Base-by-base conservation (phyloP, 176 grass and related monocot species). In the Carex pumila region DNA sequence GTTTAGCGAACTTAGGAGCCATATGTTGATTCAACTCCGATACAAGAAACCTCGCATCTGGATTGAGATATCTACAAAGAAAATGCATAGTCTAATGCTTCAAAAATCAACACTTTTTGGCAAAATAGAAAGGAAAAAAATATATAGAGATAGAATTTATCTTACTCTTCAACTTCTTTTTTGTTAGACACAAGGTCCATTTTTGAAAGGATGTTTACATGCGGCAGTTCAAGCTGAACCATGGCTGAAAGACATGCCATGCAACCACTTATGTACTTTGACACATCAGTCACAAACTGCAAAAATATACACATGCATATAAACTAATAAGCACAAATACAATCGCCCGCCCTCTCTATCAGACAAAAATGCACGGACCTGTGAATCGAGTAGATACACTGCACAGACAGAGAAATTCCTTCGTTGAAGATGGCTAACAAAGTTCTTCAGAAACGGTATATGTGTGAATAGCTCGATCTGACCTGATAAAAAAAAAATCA, bases 401-500 rank as follows among this genome's bases (percentile, higher is more conserved):
- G 83, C 93, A 41, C 96, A 95, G 31, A 99, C 84, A 75, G 91
- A 94, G 85, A 99, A 99, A 81, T 92, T 90, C 76, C 93, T 93
- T 5, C 91, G 78, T 87, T 99, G 92, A 65, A 99, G 91, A 89
- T 95, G 79, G 30, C 89, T 91, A 1, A 95, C 88, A 88, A 99
- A 99, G 81, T 99, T 95, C 31, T 86, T 90, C 70, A 99, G 79
- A 92, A 95, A 92, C 37, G 93, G 89, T 11, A 95, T 91, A 91
- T 99, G 96, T 52, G 91, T 90, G 85, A 99, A 99, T 9, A 99
- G 96, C 89, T 99, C 96, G 43, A 99, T 99, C 77, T 99, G 93
- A 87, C 96, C 96, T 99, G 89, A 19, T 72, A 81, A 93, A 91
- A 36, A 72, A 67, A 67, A 39, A 73, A 61, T 83, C 75, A 85